These are phyloP conservation scores for Alternaria atra DNA, from an alignment of 2,329 filamentous ascomycete species.

Conservation along the genomic window DNA sequence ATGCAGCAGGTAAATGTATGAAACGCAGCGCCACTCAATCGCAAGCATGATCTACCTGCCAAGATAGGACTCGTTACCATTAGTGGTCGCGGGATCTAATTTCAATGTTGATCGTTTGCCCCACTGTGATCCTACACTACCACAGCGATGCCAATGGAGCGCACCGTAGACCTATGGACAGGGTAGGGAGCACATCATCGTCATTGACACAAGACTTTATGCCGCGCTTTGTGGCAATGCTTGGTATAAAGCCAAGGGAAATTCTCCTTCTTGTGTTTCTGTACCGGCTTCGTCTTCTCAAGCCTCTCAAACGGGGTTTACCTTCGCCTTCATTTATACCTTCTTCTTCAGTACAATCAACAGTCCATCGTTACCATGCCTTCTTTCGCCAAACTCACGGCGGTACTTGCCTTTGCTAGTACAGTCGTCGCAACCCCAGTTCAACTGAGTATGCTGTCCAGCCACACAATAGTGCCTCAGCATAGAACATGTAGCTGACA, in stretches of 20 bases:
- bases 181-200: conserved; percentile 17
- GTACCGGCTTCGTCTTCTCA: conserved; percentile 20
- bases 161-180: conserved; percentile 16
- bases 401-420: conserved; percentile 42
- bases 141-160: conserved; percentile 11
- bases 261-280: conserved; percentile 26
- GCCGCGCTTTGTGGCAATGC: conserved; percentile 22
- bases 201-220: conserved; percentile 17
- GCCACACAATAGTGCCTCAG: neutral
- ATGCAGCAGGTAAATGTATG: conserved; percentile 39
- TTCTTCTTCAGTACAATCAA: conserved; percentile 14
- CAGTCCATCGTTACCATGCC: conserved; percentile 39
- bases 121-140: conserved; percentile 14
- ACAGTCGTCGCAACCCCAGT: conserved; percentile 42
- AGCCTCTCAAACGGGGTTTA: conserved; percentile 22
- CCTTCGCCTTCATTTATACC: conserved; percentile 21
- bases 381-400: conserved; percentile 43
- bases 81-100: conserved; percentile 39
- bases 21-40: conserved; percentile 24
- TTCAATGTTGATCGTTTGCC: conserved; percentile 32
- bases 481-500: neutral
- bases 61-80: conserved; percentile 35
- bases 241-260: conserved; percentile 42
- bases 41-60: conserved; percentile 37
- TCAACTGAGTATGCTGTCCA: conserved; percentile 21